A percentile compares a stretch with the other conserved stretches of the same genome.
Conservation (phyloP, 2,329 filamentous ascomycete species). For the Colletotrichum sp. region DNA sequence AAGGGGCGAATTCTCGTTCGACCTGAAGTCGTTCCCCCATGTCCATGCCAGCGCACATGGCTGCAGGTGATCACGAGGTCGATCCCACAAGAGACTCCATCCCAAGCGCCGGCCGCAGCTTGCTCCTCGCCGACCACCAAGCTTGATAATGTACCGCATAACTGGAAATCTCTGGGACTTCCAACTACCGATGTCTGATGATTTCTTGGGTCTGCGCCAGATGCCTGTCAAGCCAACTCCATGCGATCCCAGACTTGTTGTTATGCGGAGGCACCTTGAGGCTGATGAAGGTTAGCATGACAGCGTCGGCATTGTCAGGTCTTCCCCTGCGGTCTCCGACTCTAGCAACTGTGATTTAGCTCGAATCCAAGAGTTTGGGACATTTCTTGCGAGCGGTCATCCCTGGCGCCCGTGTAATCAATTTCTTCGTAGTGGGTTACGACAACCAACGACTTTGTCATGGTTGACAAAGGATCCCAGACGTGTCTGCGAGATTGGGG, state of each 20-base stretch:
- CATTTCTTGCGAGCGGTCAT: neutral
- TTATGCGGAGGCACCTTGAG: neutral
- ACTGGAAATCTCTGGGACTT: neutral
- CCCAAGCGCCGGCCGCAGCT: neutral
- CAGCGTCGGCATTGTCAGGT: neutral
- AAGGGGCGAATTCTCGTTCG: neutral
- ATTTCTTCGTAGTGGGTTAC: neutral
- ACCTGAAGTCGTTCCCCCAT: neutral
- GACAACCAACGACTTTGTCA: neutral
- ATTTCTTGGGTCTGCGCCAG: neutral
- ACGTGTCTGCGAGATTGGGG: neutral
- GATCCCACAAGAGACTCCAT: neutral
- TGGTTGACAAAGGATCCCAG: neutral
- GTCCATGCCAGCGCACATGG: neutral
- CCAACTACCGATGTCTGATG: constrained; percentile 2
- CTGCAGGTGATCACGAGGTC: constrained; percentile 13
- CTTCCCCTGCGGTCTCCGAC: neutral
- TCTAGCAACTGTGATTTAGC: neutral
- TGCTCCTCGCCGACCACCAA: neutral
- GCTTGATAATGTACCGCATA: neutral
- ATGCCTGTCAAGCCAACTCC: neutral
- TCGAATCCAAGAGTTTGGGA: neutral
- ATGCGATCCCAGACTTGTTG: neutral
- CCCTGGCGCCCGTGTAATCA: neutral
- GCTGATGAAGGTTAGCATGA: neutral